Base-by-base conservation (phyloP, 1,284 basidiomycete species). In the Polyporus tsugae region DNA sequence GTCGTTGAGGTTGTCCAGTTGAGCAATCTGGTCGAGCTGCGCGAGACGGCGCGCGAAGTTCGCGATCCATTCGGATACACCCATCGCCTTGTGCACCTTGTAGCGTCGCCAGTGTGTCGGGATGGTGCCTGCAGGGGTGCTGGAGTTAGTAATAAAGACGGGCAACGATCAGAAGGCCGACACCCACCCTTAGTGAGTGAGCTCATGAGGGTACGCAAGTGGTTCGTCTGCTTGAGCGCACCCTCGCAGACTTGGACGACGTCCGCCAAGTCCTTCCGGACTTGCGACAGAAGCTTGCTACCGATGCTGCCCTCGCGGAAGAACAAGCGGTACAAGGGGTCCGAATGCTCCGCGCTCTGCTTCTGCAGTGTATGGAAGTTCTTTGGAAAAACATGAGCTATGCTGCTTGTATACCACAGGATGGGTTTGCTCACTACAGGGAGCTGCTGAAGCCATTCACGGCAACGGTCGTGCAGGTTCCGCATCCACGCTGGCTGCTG, bases 401-500 rank as follows among this genome's bases (percentile, higher is more conserved):
- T 19, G 25, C n/a, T 46, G 25, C 17, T 46, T 6, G 13, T 61
- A 15, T 44, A 1, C 17, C 29, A 17, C 11, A 0, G 35, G 29
- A 60, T 5, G 13, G 9, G 29, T 4, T 7, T 38, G 80, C 89
- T 74, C 75, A 95, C 95, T 65, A 85, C 81, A 58, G 95, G 96
- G 4, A 98, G 81, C 61, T 87, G 85, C 7, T 82, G 83, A 46
- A 96, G 84, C 95, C 95, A 97, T 78, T 95, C 93, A 58, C 87
- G 85, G 76, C 94, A 94, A 58, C 94, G 90, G 58, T 92, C 90
- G 65, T 91, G 85, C 42, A 98, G 82, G 19, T 88, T 86, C 49
- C 92, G 88, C 96, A 98, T 98, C 96, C 96, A 98, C 0, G 92
- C 93, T 2, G 96, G 96, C 77, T 95, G 92, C 66, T 92, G 89